Conservation (phyloP, 768 basidiomycete species). For the Lentinula boryana region DNA sequence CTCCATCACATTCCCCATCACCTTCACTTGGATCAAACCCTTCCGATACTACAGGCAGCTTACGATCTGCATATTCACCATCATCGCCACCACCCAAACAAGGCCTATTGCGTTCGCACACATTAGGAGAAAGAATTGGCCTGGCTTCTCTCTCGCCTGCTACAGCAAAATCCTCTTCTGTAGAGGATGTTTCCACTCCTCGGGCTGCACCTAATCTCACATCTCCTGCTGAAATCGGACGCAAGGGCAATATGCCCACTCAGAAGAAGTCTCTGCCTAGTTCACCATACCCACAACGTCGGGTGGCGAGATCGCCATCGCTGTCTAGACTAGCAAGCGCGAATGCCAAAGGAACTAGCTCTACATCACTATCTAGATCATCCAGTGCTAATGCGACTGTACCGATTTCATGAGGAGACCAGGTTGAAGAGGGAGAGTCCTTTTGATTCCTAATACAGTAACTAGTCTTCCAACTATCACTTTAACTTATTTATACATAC, state of each 20-base stretch:
- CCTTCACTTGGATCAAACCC: not conserved
- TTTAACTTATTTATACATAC: too few relatives aligned
- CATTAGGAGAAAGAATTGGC: not conserved
- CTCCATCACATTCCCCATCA: not conserved
- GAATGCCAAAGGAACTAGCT: not conserved
- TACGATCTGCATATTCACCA: not conserved
- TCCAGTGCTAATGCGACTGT: not conserved
- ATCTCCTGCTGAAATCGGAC: not conserved
- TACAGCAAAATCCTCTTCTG: not conserved
- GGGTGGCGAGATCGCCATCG: not conserved
- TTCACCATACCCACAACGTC: slow-evolving; percentile 3
- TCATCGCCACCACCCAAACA: not conserved
- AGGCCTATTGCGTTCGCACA: not conserved
- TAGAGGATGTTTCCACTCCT: not conserved
- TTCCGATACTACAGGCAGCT: not conserved
- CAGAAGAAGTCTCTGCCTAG: not conserved
- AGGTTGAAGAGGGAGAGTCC: too few relatives aligned
- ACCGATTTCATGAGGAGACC: not conserved
- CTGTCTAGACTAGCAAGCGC: not conserved
- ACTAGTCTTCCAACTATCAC: too few relatives aligned
- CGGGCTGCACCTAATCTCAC: not conserved
- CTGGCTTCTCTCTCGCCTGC: not conserved
- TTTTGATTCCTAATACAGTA: too few relatives aligned
- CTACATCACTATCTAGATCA: not conserved
- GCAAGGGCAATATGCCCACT: not conserved